Conservation (phyloP, 1,139 yeast species). For the Saccharomyces hybrid region DNA sequence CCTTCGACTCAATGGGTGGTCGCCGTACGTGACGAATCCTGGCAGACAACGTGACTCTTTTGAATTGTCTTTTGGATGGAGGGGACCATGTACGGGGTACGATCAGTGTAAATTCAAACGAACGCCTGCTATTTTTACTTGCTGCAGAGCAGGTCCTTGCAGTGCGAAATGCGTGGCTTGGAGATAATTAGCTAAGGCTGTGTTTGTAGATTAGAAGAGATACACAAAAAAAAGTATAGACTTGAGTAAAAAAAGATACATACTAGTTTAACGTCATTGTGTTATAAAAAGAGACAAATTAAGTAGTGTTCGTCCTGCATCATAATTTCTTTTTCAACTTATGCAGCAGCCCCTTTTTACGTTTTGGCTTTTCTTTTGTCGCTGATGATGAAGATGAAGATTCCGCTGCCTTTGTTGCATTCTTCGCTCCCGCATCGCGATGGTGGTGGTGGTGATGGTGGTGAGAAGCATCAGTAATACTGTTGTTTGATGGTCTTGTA, state of each 20-base stretch:
- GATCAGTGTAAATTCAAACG: too few species aligned
- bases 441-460: not conserved
- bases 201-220: too few species aligned
- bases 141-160: too few species aligned
- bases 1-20: too few species aligned
- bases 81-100: too few species aligned
- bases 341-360: conserved; percentile 14
- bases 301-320: not conserved
- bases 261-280: not conserved
- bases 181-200: not conserved
- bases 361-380: conserved; percentile 9
- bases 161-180: too few species aligned
- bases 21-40: too few species aligned
- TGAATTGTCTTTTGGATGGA: too few species aligned
- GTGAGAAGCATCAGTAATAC: not conserved
- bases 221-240: not conserved
- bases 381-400: conserved; percentile 4
- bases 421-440: not conserved
- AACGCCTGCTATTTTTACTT: too few species aligned
- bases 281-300: not conserved
- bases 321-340: conserved; percentile 14
- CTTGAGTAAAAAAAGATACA: not conserved
- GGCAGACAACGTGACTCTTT: too few species aligned
- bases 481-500: not conserved
- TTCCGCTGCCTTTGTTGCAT: not conserved